A percentile compares a stretch with the other conserved stretches of the same genome.
phyloP scores from a whole-genome alignment of 163 green algal genomes.

The Chlamydomonas reinhardtii region DNA sequence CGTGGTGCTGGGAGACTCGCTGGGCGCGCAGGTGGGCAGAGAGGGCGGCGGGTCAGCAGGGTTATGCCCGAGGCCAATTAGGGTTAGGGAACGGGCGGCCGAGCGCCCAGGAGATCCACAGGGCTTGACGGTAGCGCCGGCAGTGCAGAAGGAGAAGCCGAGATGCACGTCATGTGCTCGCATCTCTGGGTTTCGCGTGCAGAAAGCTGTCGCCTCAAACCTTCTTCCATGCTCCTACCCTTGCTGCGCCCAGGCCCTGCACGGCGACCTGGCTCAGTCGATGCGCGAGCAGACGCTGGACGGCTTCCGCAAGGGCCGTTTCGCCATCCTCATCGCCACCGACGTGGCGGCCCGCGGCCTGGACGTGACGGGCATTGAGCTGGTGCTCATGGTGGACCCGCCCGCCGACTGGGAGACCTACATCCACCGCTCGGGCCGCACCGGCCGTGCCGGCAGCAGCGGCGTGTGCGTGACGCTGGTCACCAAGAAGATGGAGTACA shows the following conservation, averaged over 20 bases:
- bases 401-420: slow-evolving; percentile 87
- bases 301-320: slow-evolving; percentile 87
- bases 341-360: slow-evolving; percentile 98
- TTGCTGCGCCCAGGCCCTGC: slow-evolving; percentile 68
- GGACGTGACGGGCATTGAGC: slow-evolving; percentile 96
- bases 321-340: slow-evolving; percentile 96
- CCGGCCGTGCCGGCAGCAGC: slow-evolving; percentile 79
- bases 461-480: slow-evolving; percentile 94
- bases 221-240: no score
- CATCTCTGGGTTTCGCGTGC: no score
- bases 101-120: no score
- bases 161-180: no score
- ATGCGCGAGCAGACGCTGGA: slow-evolving; percentile 75
- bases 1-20: slow-evolving; percentile 60
- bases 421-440: slow-evolving; percentile 73
- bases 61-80: no score
- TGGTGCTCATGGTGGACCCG: slow-evolving; percentile 93
- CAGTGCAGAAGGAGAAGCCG: no score
- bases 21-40: slow-evolving; percentile 34
- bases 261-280: slow-evolving; percentile 92
- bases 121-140: no score
- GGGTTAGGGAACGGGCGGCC: no score
- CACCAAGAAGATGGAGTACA: slow-evolving; percentile 87
- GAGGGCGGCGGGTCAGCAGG: no score
- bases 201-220: no score